Evolutionary conservation across 768 basidiomycete species (phyloP), one percentile per base, ranked within the genome.

Genomic region (Termitomyces sp.): DNA sequence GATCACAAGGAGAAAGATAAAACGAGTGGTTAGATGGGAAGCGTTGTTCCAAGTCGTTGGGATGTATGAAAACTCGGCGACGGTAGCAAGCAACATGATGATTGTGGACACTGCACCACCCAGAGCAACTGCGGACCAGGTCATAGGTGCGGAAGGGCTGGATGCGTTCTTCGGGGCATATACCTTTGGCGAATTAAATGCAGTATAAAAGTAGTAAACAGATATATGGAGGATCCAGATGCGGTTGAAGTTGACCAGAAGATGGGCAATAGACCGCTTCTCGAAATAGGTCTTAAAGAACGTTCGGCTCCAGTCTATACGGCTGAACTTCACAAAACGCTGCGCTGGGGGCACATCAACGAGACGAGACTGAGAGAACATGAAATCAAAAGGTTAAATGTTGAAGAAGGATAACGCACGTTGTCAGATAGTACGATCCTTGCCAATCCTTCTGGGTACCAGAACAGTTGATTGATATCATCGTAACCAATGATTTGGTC

Each of bases 241-340:
- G 40, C 97, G 93, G 72, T 99, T 99, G 77, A 99, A 99, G 74
- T 99, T 98, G 78, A 98, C 93, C 60, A 98, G 81, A 37, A 98
- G 82, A 72, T 99, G 97, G 14, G 88, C 85, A 56, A 79, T 80
- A 41, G 96, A 97, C 21, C 97, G 93, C 67, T 95, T 94, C 74
- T 99, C 97, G 61, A 84, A 92, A 73, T 96, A 99, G 6, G 97
- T 99, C 77, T 99, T 99, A 84, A 98, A 98, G 75, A 98, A 98
- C 42, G 93, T 93, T 48, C 83, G 81, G 65, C 83, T 85, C 97
- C 97, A 99, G 52, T 97, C 92, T 53, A 99, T 82, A 59, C 88
- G 84, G 66, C 89, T 85, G 64, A 99, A 83, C 70, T 85, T 94
- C 83, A 87, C 86, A 74, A 91, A 99, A 15, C 97, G 88, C 69